phyloP scores from a whole-genome alignment of 164 flowering plant species.

The Stephania yunnanensis region DNA sequence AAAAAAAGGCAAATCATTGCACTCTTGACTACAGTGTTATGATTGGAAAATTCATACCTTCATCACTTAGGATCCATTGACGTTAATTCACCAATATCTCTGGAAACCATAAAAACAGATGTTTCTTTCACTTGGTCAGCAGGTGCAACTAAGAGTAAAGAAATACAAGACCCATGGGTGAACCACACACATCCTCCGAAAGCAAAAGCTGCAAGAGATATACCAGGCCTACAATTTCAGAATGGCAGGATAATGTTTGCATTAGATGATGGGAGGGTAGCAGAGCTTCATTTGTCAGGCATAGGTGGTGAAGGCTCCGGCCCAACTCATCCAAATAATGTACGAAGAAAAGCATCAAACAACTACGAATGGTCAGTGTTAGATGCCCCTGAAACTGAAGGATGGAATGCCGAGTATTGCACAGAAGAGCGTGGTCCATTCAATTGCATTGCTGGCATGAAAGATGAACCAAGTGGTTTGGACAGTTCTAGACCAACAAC shows the following conservation, averaged over 20 bases:
- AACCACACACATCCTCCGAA: constrained; percentile 61
- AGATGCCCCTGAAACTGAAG: constrained; percentile 87
- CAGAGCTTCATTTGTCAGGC: constrained; percentile 69
- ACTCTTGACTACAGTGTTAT: not conserved
- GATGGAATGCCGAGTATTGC: constrained; percentile 93
- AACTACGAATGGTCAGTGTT: constrained; percentile 67
- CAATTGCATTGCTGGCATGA: constrained; percentile 67
- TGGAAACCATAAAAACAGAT: not conserved
- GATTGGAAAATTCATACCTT: not conserved
- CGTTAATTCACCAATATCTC: not conserved
- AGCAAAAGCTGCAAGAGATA: constrained; percentile 61
- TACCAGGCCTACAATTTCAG: constrained; percentile 58
- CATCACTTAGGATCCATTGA: not conserved
- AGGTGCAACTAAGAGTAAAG: constrained; percentile 40
- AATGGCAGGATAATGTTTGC: constrained; percentile 57
- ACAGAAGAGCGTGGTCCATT: constrained; percentile 66
- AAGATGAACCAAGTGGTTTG: constrained; percentile 45
- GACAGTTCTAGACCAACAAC: constrained; percentile 33
- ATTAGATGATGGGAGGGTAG: constrained; percentile 83
- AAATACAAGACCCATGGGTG: constrained; percentile 45
- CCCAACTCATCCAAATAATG: constrained; percentile 31
- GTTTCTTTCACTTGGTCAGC: constrained; percentile 22
- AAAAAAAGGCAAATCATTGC: not conserved
- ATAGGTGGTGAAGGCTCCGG: constrained; percentile 64
- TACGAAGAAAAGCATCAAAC: constrained; percentile 36